These are phyloP conservation scores for Cordia subcordata DNA, from an alignment of 257 asterid species.

Conservation along the genomic window DNA sequence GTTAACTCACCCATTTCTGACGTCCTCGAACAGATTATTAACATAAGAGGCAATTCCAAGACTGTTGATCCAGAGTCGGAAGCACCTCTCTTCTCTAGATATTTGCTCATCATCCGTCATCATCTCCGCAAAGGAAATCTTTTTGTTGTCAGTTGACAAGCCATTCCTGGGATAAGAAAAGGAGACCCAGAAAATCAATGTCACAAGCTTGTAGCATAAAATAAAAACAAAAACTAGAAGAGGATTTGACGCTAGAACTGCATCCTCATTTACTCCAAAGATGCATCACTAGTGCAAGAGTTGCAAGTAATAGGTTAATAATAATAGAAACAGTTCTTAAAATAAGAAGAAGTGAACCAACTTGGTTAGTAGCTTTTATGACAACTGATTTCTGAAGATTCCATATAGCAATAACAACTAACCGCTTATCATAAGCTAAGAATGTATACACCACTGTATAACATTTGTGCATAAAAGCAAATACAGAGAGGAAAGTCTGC, in stretches of 20 bases:
- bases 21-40: constrained; percentile 92
- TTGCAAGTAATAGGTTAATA: too few relatives aligned
- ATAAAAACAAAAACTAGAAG: background rate
- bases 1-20: constrained; percentile 75
- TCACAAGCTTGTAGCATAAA: background rate
- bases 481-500: too few relatives aligned
- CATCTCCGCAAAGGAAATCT: constrained; percentile 86
- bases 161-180: constrained; percentile 61
- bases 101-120: constrained; percentile 89
- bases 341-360: too few relatives aligned
- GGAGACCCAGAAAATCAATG: background rate
- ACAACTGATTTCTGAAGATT: too few relatives aligned
- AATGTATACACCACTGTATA: too few relatives aligned
- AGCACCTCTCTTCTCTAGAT: constrained; percentile 99
- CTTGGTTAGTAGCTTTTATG: too few relatives aligned
- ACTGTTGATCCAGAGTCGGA: constrained; percentile 96
- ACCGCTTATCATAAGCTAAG: too few relatives aligned
- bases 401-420: too few relatives aligned
- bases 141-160: constrained; percentile 80
- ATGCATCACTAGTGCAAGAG: background rate
- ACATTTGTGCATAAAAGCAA: too few relatives aligned
- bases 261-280: background rate
- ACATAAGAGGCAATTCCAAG: constrained; percentile 75
- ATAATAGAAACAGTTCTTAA: too few relatives aligned
- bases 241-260: too few relatives aligned